Evolutionary conservation across 2,329 filamentous ascomycete genomes (phyloP).

Genomic region (Lanzia echinophila): DNA sequence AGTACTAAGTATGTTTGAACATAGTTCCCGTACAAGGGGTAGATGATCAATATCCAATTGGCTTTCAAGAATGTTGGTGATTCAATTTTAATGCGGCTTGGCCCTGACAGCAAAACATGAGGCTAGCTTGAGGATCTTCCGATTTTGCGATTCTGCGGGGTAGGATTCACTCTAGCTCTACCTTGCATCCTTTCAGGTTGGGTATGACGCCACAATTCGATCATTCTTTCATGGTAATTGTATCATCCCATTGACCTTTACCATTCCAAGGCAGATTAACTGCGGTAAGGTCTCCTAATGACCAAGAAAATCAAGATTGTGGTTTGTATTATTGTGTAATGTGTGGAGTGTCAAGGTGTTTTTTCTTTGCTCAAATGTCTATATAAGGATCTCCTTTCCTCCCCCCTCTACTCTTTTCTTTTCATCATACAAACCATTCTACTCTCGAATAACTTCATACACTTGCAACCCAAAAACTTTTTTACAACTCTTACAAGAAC

Average conservation of each 20-base stretch:
- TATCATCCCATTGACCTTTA: neutral
- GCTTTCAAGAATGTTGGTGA: no score
- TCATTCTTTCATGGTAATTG: neutral
- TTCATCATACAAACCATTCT: neutral
- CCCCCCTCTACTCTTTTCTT: neutral
- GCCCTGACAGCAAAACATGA: neutral
- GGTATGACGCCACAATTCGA: neutral
- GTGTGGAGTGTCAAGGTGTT: neutral
- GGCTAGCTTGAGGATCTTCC: no score
- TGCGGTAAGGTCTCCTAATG: no score
- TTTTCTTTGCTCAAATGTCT: neutral
- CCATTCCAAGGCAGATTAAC: neutral
- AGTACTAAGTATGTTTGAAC: no score
- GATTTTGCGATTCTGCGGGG: no score
- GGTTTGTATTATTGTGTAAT: neutral
- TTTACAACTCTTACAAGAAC: neutral
- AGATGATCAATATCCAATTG: no score
- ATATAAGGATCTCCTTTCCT: neutral
- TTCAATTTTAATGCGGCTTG: no score
- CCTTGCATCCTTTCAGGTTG: no score
- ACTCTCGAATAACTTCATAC: neutral
- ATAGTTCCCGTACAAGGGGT: no score
- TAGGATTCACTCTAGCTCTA: no score
- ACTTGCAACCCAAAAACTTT: neutral
- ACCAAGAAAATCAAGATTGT: neutral